phyloP scores from a whole-genome alignment of 352 stramenopile species.

The Elongisporangium anandrum region DNA sequence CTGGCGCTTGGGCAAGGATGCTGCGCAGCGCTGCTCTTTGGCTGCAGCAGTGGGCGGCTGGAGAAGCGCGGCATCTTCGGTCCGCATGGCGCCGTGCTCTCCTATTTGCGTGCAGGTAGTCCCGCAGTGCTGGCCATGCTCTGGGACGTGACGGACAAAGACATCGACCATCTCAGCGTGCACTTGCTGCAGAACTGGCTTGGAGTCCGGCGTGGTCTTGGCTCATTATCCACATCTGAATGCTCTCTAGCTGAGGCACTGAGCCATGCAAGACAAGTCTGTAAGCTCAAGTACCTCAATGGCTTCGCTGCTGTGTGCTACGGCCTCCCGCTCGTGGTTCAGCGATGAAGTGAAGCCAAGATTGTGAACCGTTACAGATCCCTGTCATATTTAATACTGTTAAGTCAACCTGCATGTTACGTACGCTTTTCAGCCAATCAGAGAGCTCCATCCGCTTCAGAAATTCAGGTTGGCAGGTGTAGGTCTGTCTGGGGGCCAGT shows the following conservation, averaged over 20 bases:
- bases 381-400: too few relatives aligned
- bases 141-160: constrained; percentile 98
- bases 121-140: constrained; percentile 97
- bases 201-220: too few relatives aligned
- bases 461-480: too few relatives aligned
- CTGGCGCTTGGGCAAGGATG: constrained; percentile 38
- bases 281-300: constrained; percentile 94
- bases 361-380: neutral
- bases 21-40: constrained; percentile 93
- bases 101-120: constrained; percentile 91
- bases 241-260: constrained; percentile 68
- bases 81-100: constrained; percentile 91
- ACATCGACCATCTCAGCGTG: constrained; percentile 94
- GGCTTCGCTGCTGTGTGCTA: constrained; percentile 96
- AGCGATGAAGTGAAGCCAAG: neutral
- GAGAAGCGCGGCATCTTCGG: constrained; percentile 88
- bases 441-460: too few relatives aligned
- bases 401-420: too few relatives aligned
- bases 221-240: neutral
- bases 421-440: too few relatives aligned
- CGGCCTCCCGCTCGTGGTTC: constrained; percentile 73
- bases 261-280: constrained; percentile 67
- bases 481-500: too few relatives aligned
- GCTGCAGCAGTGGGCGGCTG: constrained; percentile 95
- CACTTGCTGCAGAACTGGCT: constrained; percentile 61